Percentiles rank a stretch among this genome's conserved stretches.
Conservation (phyloP, 352 stramenopile species). For the Blastocystis sp. region DNA sequence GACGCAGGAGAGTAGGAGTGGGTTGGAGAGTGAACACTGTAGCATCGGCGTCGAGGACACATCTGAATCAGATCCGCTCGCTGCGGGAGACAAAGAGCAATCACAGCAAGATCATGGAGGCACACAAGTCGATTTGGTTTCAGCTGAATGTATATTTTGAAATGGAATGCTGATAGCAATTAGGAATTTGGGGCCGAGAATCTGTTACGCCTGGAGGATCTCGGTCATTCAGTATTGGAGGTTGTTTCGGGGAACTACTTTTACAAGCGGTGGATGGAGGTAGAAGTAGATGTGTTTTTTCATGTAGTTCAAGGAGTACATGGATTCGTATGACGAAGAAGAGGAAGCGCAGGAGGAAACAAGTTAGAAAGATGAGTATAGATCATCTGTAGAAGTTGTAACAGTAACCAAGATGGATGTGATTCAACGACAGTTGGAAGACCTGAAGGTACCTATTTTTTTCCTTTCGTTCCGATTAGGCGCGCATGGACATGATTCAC, state of each 20-base stretch:
- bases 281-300: neutral
- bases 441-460: neutral
- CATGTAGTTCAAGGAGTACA: slow-evolving; percentile 33
- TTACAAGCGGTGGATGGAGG: slow-evolving; percentile 18
- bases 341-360: neutral
- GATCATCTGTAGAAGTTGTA: neutral
- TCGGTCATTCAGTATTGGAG: neutral
- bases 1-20: neutral
- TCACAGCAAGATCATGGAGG: slow-evolving; percentile 31
- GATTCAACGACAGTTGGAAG: slow-evolving; percentile 30
- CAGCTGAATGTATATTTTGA: slow-evolving; percentile 22
- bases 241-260: slow-evolving; percentile 44
- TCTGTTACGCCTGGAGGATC: slow-evolving; percentile 4
- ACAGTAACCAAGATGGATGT: slow-evolving; percentile 29
- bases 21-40: neutral
- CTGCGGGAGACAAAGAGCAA: slow-evolving; percentile 11
- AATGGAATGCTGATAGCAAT: neutral
- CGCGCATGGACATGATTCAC: slow-evolving; percentile 24
- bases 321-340: slow-evolving; percentile 30
- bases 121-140: slow-evolving; percentile 42
- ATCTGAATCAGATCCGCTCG: neutral
- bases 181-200: slow-evolving; percentile 46
- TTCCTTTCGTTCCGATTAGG: neutral
- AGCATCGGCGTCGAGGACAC: neutral
- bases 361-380: neutral